Conservation (phyloP, 106 monocot genomes). For the Ottelia alismoides region DNA sequence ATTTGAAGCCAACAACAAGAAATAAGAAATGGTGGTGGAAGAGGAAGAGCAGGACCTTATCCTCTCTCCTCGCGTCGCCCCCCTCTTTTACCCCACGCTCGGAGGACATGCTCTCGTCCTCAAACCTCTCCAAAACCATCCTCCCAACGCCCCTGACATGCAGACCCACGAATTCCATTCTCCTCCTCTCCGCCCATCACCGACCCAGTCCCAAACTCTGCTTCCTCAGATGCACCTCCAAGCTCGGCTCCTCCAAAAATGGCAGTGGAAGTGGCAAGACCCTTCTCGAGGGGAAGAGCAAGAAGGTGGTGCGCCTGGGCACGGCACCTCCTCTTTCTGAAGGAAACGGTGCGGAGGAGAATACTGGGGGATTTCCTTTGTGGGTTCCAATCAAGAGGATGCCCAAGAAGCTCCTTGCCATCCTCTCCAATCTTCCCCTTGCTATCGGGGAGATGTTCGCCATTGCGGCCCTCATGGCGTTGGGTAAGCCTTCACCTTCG, state of each 20-base stretch:
- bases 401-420: slow-evolving; percentile 41
- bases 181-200: neutral
- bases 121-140: neutral
- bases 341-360: neutral
- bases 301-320: slow-evolving; percentile 52
- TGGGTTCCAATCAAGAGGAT: slow-evolving; percentile 29
- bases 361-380: neutral
- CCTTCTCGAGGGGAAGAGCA: slow-evolving; percentile 13
- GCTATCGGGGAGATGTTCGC: slow-evolving; percentile 90
- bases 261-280: slow-evolving; percentile 12
- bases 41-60: too few species aligned
- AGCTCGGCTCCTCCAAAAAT: slow-evolving; percentile 16
- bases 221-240: neutral
- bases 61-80: too few species aligned
- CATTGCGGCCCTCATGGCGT: slow-evolving; percentile 76
- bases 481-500: too few species aligned
- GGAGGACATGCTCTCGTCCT: too few species aligned
- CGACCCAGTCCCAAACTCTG: neutral
- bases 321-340: slow-evolving; percentile 33
- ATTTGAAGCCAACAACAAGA: too few species aligned
- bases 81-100: too few species aligned
- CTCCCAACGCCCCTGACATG: neutral
- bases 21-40: too few species aligned
- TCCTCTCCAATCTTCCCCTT: slow-evolving; percentile 72
- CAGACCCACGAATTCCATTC: neutral